Evolutionary conservation across 345 rosid genomes (phyloP), one percentile per base, ranked within the genome.

Genomic region (Boechera retrofracta): DNA sequence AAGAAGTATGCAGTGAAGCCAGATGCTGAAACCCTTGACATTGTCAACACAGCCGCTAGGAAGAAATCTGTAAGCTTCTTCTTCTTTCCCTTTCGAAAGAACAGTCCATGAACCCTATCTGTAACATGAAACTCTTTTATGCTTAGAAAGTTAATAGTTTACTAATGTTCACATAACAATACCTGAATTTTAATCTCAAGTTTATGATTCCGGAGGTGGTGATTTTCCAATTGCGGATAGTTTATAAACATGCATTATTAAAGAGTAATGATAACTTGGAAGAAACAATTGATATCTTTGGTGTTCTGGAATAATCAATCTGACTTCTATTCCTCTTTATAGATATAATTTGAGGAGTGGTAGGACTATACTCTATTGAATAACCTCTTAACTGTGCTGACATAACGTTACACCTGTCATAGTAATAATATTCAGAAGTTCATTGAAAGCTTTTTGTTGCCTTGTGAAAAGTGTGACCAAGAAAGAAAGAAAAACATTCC

Each of bases 1-100:
- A 89, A 86, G 86, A 93, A 89, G 83, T 93, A 89, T 80, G 90
- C 82, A 26, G 83, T 88, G 72, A 86, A 87, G 70, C 84, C 86
- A 54, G 98, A 93, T 59, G 76, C 85, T 44, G 94, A 89, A 78
- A 86, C 94, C 4, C 85, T 93, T 49, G 97, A 91, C 80, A 83
- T 89, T 60, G 67, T 77, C 60, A 81, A 69, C 81, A 91, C 96
- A 6, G 84, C 77, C 15, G 88, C 91, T 18, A 71, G 75, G 57
- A 82, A 82, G 58, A 91, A 91, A 74, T 39, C 88, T 61, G 97
- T 89, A 28, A 69, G 75, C 29, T 28, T 32, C 38, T 10, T 48
- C 15, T 69, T 44, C 2, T 36, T 35, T 18, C 1, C 39, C 38
- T 28, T 29, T 13, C 10, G 2, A 24, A 24, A 15, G 49, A 45